Evolutionary conservation across 352 stramenopile genomes (phyloP).

Genomic region (Peronospora destructor): DNA sequence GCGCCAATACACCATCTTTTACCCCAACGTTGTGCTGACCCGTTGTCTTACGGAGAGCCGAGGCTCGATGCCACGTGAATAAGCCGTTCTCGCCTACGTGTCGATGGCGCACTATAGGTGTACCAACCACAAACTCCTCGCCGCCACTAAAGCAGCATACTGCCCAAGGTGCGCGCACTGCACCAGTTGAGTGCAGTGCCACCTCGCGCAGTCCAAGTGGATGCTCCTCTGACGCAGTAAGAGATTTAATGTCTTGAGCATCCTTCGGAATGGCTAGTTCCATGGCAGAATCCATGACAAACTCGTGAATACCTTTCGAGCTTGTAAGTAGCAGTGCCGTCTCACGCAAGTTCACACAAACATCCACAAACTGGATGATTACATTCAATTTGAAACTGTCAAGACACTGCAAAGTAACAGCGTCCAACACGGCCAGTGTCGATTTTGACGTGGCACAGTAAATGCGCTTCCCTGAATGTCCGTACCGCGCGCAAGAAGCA

Average conservation of each 20-base stretch:
- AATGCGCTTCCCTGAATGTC: conserved; percentile 43
- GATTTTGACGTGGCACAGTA: conserved; percentile 70
- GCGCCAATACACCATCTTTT: conserved; percentile 59
- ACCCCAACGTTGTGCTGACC: conserved; percentile 70
- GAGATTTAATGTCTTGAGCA: conserved; percentile 2
- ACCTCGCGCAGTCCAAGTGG: conserved; percentile 34
- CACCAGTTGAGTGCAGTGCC: conserved; percentile 52
- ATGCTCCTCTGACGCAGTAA: conserved; percentile 2
- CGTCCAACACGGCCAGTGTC: conserved; percentile 51
- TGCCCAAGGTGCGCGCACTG: conserved; percentile 66
- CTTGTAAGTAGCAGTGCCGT: conserved; percentile 53
- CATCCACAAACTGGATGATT: conserved; percentile 62
- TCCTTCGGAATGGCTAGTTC: neutral
- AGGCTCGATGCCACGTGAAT: conserved; percentile 67
- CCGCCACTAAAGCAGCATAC: conserved; percentile 63
- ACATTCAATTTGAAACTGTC: conserved; percentile 42
- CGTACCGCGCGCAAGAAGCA: conserved; percentile 46
- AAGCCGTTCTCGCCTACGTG: conserved; percentile 75
- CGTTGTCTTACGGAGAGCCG: conserved; percentile 20
- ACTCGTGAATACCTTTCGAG: conserved; percentile 75
- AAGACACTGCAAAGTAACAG: conserved; percentile 40
- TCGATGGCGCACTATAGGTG: conserved; percentile 69
- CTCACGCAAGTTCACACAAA: conserved; percentile 48
- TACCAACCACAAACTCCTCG: conserved; percentile 61
- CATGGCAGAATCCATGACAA: conserved; percentile 13